phyloP scores from a whole-genome alignment of 2,329 filamentous ascomycete species.

The Aspergillus uvarum region DNA sequence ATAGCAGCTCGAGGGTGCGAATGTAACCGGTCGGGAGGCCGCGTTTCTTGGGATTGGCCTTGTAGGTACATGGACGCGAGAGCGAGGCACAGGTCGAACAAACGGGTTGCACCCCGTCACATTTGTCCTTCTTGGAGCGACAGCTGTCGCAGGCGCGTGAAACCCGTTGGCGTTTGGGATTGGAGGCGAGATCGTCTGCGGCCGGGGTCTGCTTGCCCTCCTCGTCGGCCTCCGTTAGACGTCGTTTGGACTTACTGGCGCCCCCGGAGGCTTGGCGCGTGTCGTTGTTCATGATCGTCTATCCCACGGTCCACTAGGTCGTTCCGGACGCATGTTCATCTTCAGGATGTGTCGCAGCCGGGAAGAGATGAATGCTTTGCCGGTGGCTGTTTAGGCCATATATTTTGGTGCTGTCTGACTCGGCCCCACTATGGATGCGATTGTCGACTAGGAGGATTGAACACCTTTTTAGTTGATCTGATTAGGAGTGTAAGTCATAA shows the following conservation, averaged over 20 bases:
- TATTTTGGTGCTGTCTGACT: conserved; percentile 5
- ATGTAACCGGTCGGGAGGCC: conserved; percentile 80
- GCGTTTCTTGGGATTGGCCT: conserved; percentile 70
- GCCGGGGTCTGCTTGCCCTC: conserved; percentile 27
- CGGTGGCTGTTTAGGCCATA: conserved; percentile 21
- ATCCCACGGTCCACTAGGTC: conserved; percentile 26
- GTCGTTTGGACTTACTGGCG: conserved; percentile 33
- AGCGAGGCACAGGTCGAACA: conserved; percentile 67
- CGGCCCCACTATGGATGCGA: conserved; percentile 4
- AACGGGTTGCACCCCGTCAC: conserved; percentile 65
- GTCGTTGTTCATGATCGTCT: conserved; percentile 35
- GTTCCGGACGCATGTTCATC: conserved; percentile 31
- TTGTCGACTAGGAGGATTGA: not conserved
- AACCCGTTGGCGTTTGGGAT: conserved; percentile 62
- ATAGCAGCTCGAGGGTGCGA: conserved; percentile 67
- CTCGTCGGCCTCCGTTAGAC: conserved; percentile 32
- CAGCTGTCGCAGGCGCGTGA: conserved; percentile 70
- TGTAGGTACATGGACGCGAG: conserved; percentile 67
- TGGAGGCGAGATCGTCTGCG: conserved; percentile 30
- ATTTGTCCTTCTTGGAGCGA: conserved; percentile 67
- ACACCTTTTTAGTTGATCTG: not conserved
- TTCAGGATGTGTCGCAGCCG: conserved; percentile 18
- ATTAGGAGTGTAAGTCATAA: not conserved
- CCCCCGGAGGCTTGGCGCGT: conserved; percentile 32
- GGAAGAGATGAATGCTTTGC: conserved; percentile 32